A percentile compares a stretch with the other conserved stretches of the same genome.
Conservation (phyloP, 2,329 filamentous ascomycete genomes). For the Aspergillus novoparasiticus region DNA sequence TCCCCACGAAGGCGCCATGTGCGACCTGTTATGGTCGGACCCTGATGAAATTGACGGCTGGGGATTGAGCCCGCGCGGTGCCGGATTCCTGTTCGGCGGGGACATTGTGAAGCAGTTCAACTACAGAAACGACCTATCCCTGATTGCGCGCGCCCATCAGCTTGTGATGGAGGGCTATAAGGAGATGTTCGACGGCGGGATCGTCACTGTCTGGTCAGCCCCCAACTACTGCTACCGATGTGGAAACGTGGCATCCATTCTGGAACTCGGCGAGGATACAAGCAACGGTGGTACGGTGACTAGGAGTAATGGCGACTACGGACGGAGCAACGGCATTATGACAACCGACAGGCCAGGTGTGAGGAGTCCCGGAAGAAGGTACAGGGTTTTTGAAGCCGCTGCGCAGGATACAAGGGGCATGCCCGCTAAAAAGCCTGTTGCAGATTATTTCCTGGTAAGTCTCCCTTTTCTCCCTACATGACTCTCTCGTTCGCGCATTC, state of each 20-base stretch:
- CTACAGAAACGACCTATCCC: conserved; percentile 84
- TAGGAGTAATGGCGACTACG: conserved; percentile 58
- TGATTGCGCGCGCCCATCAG: conserved; percentile 94
- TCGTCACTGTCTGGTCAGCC: conserved; percentile 98
- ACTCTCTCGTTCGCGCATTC: background rate
- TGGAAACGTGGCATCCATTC: conserved; percentile 90
- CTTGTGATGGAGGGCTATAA: conserved; percentile 99
- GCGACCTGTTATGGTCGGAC: conserved; percentile 96
- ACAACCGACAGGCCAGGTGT: conserved; percentile 52
- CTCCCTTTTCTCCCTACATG: background rate
- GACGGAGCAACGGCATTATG: conserved; percentile 49
- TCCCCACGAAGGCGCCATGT: conserved; percentile 98
- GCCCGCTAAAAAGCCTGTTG: conserved; percentile 98
- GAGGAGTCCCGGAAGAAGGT: conserved; percentile 79
- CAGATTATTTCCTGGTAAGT: conserved; percentile 83
- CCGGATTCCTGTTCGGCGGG: conserved; percentile 91
- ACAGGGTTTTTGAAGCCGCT: conserved; percentile 93
- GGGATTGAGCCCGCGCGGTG: conserved; percentile 90
- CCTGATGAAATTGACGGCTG: conserved; percentile 95
- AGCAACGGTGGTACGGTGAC: conserved; percentile 71
- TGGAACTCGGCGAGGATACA: conserved; percentile 88
- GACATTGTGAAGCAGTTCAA: conserved; percentile 98
- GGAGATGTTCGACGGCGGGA: conserved; percentile 95
- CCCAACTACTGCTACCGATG: conserved; percentile 97
- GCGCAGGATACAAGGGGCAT: conserved; percentile 95